These are phyloP conservation scores for Neofusicoccum sp. DNA, from an alignment of 2,329 filamentous ascomycete genomes.

Conservation along the genomic window DNA sequence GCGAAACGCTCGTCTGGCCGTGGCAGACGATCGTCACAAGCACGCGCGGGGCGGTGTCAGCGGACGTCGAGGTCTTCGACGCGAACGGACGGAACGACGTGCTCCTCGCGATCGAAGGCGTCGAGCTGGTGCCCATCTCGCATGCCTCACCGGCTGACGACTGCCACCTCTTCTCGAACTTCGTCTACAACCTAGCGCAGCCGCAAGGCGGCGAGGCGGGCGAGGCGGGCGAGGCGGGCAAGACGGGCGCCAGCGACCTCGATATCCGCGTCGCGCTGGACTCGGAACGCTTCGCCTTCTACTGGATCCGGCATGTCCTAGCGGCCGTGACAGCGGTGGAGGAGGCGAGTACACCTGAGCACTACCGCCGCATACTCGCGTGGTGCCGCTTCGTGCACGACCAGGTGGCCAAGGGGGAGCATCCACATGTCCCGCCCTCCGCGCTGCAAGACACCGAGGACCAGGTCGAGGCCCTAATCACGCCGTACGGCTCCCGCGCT, in stretches of 20 bases:
- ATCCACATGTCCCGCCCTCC: background rate
- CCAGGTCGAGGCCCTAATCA: background rate
- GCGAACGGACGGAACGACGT: too few species aligned
- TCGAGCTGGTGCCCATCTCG: too few species aligned
- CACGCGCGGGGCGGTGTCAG: too few species aligned
- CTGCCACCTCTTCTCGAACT: background rate
- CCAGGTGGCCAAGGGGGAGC: background rate
- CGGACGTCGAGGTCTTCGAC: too few species aligned
- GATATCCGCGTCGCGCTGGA: background rate
- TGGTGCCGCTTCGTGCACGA: background rate
- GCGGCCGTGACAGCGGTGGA: background rate
- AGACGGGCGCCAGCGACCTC: background rate
- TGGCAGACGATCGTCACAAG: too few species aligned
- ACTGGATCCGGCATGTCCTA: too few species aligned
- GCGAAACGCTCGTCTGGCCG: too few species aligned
- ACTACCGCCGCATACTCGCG: background rate
- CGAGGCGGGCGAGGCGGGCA: background rate
- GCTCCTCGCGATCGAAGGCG: too few species aligned
- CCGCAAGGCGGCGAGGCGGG: background rate
- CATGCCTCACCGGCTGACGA: background rate
- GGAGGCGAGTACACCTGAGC: background rate
- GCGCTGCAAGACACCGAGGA: background rate
- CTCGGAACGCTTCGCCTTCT: too few species aligned
- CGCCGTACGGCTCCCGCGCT: background rate
- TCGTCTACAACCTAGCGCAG: background rate